Conservation (phyloP, 2,329 filamentous ascomycete genomes). For the Trichoderma polysporum region DNA sequence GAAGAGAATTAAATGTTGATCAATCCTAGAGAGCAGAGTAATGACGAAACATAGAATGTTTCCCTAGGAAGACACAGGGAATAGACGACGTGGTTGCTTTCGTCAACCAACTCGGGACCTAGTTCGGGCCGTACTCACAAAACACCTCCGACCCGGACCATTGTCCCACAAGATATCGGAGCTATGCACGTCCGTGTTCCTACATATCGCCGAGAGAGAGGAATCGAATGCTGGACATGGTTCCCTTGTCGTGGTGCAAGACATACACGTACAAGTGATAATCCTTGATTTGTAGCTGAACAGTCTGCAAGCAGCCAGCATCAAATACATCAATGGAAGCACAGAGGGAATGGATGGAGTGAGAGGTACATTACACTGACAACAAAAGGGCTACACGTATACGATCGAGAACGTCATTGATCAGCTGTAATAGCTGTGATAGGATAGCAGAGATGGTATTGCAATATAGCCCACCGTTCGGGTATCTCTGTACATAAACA, state of each 20-base stretch:
- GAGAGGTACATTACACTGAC: neutral
- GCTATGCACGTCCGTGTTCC: neutral
- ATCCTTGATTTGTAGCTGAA: neutral
- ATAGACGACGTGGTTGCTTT: too few relatives aligned
- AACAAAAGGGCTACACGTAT: too few relatives aligned
- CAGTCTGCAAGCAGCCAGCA: too few relatives aligned
- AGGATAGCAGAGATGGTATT: neutral
- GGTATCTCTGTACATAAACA: slow-evolving; percentile 10
- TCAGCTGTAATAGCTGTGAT: neutral
- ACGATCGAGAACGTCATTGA: neutral
- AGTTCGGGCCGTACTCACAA: neutral
- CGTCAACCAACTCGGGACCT: neutral
- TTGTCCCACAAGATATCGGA: neutral
- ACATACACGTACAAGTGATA: neutral
- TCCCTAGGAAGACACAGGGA: neutral
- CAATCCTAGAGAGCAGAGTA: neutral
- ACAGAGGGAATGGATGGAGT: too few relatives aligned
- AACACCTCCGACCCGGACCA: neutral
- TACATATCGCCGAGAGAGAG: neutral
- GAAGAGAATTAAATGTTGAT: neutral
- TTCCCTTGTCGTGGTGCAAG: neutral
- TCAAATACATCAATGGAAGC: neutral
- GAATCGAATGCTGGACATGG: neutral
- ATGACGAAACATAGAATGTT: neutral
- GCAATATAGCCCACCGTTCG: neutral